Evolutionary conservation across 371 early-diverging fungal genomes (phyloP), one percentile per base, ranked within the genome.

Genomic region (Haplosporangium sp.): DNA sequence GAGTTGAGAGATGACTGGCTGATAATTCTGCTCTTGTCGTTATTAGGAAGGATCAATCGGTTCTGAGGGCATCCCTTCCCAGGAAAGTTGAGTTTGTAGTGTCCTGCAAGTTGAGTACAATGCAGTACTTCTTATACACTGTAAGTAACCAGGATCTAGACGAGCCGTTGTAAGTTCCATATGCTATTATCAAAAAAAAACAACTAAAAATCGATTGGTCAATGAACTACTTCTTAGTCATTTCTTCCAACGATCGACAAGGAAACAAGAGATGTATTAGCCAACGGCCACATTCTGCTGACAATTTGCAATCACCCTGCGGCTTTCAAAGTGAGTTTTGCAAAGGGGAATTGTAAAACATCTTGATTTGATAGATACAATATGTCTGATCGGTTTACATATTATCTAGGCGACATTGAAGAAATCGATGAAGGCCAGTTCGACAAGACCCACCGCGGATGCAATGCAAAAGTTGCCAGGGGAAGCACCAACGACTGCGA

Each of bases 301-400:
- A 81, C 83, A 3, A 84, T 93, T 2, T 93, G 93, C 72, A 93
- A 92, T 54, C 94, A 94, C 73, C 95, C 94, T 1, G 80, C 85
- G 2, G 83, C 90, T 3, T 85, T 87, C 55, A 73, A 80, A 60
- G 89, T 85, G 77, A 61, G 45, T 54, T 13, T 58, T 14, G 14
- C 51, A 50, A 51, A 51, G 2, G 6, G n/a, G 14, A 53, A 29
- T 29, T 29, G 4, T 29, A 4, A 29, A 29, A 4, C 4, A 29
- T 29, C 4, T 29, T 29, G 29, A 29, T 29, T 2, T 29, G 29
- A 29, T 29, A 29, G 29, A 11, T 10, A 61, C 50, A 16, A 38
- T 38, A 51, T 37, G 21, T 38, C 56, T 12, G 47, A 53, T 14
- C 10, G n/a, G 37, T 37, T 51, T 46, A 66, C 41, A 43, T 56